Evolutionary conservation across 1,284 basidiomycete genomes (phyloP).

Genomic region (Marasmius fiardii): DNA sequence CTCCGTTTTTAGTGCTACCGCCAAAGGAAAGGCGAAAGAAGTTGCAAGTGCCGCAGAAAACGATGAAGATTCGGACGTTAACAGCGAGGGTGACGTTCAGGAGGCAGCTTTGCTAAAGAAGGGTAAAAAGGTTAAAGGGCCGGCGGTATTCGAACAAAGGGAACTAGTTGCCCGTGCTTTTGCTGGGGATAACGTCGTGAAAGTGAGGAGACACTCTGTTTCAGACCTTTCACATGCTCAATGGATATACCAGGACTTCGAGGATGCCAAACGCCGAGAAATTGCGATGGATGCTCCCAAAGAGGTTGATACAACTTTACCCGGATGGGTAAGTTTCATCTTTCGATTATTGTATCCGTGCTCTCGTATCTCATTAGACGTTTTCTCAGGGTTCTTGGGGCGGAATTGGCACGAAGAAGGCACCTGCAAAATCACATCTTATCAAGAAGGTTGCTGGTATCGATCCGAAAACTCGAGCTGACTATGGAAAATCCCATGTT

Average conservation of each 20-base stretch:
- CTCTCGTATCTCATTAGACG: neutral
- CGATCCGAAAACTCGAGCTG: constrained; percentile 74
- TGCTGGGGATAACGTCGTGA: constrained; percentile 93
- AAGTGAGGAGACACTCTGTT: constrained; percentile 41
- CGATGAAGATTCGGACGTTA: constrained; percentile 50
- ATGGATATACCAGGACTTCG: constrained; percentile 65
- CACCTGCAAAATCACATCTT: constrained; percentile 56
- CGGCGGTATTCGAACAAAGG: constrained; percentile 76
- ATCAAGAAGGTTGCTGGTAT: constrained; percentile 84
- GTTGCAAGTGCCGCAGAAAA: constrained; percentile 18
- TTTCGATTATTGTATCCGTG: neutral
- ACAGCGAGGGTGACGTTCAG: constrained; percentile 69
- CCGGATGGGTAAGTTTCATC: constrained; percentile 81
- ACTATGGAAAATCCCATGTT: constrained; percentile 81
- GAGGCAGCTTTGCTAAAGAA: constrained; percentile 45
- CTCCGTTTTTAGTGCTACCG: constrained; percentile 38
- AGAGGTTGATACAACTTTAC: constrained; percentile 86
- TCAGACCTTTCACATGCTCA: constrained; percentile 2
- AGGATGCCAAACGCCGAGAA: constrained; percentile 75
- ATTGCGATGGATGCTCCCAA: constrained; percentile 83
- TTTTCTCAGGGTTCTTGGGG: constrained; percentile 84
- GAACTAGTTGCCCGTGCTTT: constrained; percentile 94
- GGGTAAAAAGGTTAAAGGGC: constrained; percentile 36
- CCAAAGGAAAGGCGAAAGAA: constrained; percentile 18
- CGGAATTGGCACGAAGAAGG: constrained; percentile 68